A percentile compares a stretch with the other conserved stretches of the same genome.
Conservation (phyloP, 345 rosid genomes). For the Boechera retrofracta region DNA sequence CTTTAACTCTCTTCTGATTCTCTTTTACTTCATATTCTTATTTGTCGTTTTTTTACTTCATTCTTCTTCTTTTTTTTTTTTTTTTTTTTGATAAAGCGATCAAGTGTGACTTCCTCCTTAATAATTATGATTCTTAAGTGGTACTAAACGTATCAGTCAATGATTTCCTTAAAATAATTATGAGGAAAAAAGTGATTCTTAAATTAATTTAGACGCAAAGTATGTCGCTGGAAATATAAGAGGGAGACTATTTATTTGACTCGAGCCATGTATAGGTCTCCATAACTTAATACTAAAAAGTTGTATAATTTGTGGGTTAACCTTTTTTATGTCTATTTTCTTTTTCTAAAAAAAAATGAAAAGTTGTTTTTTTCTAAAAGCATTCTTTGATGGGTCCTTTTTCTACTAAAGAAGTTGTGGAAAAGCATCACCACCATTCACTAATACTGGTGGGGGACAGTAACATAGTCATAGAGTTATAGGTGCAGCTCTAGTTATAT, state of each 20-base stretch:
- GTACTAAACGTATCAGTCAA: not conserved
- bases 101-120: not conserved
- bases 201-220: constrained; percentile 29
- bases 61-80: not conserved
- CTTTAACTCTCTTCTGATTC: not conserved
- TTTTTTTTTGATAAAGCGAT: not conserved
- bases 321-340: not conserved
- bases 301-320: constrained; percentile 2
- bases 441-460: constrained; percentile 23
- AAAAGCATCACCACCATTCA: constrained; percentile 14
- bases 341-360: too few relatives aligned
- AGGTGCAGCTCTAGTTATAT: not conserved
- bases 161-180: constrained; percentile 21
- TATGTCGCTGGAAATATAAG: not conserved
- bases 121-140: not conserved
- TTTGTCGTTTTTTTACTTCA: not conserved
- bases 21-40: not conserved
- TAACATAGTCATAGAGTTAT: constrained; percentile 13
- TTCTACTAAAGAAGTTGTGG: constrained; percentile 3
- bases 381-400: constrained; percentile 3
- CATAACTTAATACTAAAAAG: not conserved
- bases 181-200: constrained; percentile 4
- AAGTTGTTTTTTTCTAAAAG: constrained; percentile 24
- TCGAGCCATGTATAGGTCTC: constrained; percentile 5
- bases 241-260: not conserved